Evolutionary conservation across 192 early-diverging fungal species (phyloP).

Genomic region (Glomus cerebriforme): DNA sequence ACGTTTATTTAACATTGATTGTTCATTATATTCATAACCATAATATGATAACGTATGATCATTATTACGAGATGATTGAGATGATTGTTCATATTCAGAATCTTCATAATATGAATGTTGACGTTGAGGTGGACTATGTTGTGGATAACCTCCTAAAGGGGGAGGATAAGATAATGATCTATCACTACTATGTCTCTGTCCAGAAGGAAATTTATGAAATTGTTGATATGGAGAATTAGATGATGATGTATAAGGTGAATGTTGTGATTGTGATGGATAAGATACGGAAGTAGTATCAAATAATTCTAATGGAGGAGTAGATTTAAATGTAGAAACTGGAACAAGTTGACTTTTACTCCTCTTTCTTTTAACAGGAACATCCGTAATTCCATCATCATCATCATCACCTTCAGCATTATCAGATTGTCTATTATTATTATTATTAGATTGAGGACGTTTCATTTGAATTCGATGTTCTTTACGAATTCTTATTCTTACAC

Average conservation of each 20-base stretch:
- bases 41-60: neutral
- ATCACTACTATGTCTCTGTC: neutral
- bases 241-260: neutral
- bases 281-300: neutral
- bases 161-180: neutral
- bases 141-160: neutral
- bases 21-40: neutral
- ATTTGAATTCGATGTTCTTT: conserved; percentile 66
- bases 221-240: neutral
- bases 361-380: neutral
- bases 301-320: neutral
- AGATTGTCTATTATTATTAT: conserved; percentile 13
- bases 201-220: neutral
- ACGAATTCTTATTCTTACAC: conserved; percentile 88
- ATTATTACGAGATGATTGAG: too few species aligned
- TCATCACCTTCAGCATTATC: neutral
- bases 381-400: neutral
- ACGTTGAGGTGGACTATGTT: neutral
- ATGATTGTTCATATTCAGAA: neutral
- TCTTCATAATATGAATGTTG: neutral
- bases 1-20: neutral
- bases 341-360: neutral
- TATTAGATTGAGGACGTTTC: conserved; percentile 15
- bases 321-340: neutral
- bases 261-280: neutral